Percentiles rank a stretch among this genome's conserved stretches.
Conservation (phyloP, 129 eudicot species). For the sunflower (Helianthus annuus) region DNA sequence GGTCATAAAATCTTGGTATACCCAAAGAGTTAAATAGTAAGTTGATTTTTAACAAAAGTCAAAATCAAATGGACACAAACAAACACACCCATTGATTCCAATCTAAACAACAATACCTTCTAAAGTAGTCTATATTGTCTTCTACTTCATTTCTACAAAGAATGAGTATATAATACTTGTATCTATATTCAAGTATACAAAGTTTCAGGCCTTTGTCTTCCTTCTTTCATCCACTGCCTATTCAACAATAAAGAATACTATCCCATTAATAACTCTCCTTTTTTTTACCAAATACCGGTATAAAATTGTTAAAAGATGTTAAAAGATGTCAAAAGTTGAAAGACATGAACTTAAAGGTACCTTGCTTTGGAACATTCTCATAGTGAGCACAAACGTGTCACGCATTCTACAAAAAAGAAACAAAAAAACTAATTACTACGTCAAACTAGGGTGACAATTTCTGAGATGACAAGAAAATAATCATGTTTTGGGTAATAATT, state of each 20-base stretch:
- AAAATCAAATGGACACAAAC: conserved; percentile 18
- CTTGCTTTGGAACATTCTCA: conserved; percentile 95
- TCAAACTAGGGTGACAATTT: neutral
- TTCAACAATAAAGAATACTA: conserved; percentile 3
- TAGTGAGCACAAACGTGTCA: conserved; percentile 81
- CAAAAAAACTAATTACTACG: neutral
- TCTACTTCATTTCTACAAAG: conserved; percentile 54
- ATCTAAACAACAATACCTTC: conserved; percentile 35
- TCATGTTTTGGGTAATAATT: neutral
- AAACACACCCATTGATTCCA: conserved; percentile 27
- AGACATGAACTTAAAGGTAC: conserved; percentile 40
- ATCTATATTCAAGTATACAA: conserved; percentile 32
- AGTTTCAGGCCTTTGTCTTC: conserved; percentile 54
- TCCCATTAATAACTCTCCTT: neutral
- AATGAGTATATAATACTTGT: conserved; percentile 43
- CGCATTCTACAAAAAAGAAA: conserved; percentile 60
- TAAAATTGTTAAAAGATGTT: neutral
- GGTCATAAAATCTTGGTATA: conserved; percentile 7
- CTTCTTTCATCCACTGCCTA: conserved; percentile 81
- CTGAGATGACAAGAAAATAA: neutral
- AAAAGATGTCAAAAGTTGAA: neutral
- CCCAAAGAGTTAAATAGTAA: conserved; percentile 9
- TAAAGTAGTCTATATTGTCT: conserved; percentile 32
- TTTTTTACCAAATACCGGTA: neutral
- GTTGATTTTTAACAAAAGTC: conserved; percentile 22